Conservation (phyloP, 164 flowering plant genomes). For the Protea cynaroides region DNA sequence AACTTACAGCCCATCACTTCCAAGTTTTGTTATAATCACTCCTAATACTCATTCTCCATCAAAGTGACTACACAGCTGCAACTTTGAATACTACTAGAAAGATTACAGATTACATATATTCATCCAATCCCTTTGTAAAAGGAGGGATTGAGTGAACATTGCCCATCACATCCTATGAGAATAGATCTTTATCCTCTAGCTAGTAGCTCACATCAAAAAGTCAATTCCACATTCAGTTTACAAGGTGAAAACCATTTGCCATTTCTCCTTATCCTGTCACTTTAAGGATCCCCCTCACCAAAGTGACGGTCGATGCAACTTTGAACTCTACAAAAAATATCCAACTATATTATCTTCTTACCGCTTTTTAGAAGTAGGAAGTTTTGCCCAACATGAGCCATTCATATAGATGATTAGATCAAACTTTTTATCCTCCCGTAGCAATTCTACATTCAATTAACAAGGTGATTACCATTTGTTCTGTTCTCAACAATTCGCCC, state of each 20-base stretch:
- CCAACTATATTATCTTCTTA: not conserved
- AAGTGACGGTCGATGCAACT: not conserved
- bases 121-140: too few relatives aligned
- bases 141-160: too few relatives aligned
- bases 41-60: too few relatives aligned
- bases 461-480: not conserved
- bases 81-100: too few relatives aligned
- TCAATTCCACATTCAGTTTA: too few relatives aligned
- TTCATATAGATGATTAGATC: not conserved
- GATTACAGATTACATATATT: too few relatives aligned
- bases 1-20: not conserved
- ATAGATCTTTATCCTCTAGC: not conserved
- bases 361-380: not conserved
- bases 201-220: too few relatives aligned
- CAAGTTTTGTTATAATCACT: not conserved
- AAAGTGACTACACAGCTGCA: too few relatives aligned
- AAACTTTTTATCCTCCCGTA: not conserved
- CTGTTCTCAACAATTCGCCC: not conserved
- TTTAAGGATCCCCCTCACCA: not conserved
- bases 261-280: too few relatives aligned
- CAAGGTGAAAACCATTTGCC: too few relatives aligned
- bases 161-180: too few relatives aligned
- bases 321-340: not conserved
- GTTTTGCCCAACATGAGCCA: not conserved
- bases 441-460: not conserved